Percentiles rank a stretch among this genome's conserved stretches.
Evolutionary conservation across 2,329 filamentous ascomycete genomes (phyloP).

Genomic region (Teratosphaeria destructans): DNA sequence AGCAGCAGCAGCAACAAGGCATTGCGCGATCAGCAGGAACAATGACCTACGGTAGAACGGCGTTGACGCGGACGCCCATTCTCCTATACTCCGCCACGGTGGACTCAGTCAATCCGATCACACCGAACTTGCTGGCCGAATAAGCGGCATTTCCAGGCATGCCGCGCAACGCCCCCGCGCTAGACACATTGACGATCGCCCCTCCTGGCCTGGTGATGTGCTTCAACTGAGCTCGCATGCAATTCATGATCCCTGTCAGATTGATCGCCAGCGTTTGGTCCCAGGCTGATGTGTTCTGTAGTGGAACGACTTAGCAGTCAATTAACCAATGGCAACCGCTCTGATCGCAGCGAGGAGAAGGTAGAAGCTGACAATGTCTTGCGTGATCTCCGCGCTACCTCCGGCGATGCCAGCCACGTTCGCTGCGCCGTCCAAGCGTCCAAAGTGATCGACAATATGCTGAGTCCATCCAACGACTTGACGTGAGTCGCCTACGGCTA

Average conservation of each 20-base stretch:
- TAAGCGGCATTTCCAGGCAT: slow-evolving; percentile 4
- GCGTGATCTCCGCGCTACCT: not conserved
- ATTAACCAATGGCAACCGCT: not conserved
- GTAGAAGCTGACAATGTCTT: not conserved
- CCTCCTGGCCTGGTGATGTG: slow-evolving; percentile 22
- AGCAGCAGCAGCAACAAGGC: not conserved
- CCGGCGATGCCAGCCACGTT: slow-evolving; percentile 34
- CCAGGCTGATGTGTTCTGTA: slow-evolving; percentile 27
- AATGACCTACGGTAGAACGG: slow-evolving; percentile 5
- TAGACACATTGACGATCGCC: slow-evolving; percentile 22
- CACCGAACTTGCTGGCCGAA: slow-evolving; percentile 13
- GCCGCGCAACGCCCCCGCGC: slow-evolving; percentile 29
- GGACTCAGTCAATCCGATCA: slow-evolving; percentile 12
- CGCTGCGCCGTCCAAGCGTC: slow-evolving; percentile 31
- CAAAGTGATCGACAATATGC: slow-evolving; percentile 25
- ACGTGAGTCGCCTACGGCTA: slow-evolving; percentile 20
- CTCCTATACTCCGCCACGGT: slow-evolving; percentile 12
- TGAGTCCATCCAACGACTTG: slow-evolving; percentile 26
- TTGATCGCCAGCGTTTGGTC: slow-evolving; percentile 47
- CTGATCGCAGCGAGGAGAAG: not conserved
- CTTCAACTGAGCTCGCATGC: slow-evolving; percentile 38
- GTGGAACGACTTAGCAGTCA: not conserved
- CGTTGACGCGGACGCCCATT: slow-evolving; percentile 12
- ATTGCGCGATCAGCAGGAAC: not conserved
- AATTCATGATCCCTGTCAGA: slow-evolving; percentile 46